phyloP scores from a whole-genome alignment of 2,329 filamentous ascomycete species.

The Xylaria sp. region DNA sequence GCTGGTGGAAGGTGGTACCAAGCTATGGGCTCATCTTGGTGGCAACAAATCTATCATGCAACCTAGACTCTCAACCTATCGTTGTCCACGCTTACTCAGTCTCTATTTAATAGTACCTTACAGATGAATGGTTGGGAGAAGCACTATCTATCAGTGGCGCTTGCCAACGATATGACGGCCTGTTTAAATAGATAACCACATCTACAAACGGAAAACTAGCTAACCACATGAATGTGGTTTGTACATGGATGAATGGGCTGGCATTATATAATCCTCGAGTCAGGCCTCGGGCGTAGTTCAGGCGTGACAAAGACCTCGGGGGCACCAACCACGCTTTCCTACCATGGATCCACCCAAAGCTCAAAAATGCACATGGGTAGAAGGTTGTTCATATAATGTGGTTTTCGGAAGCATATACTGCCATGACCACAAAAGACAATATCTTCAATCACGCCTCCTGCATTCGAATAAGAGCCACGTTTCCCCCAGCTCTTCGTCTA shows the following conservation, averaged over 20 bases:
- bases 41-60: slow-evolving; percentile 13
- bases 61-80: neutral
- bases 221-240: slow-evolving; percentile 37
- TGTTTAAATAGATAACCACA: slow-evolving; percentile 38
- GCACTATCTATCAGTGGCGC: slow-evolving; percentile 18
- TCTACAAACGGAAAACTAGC: slow-evolving; percentile 35
- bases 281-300: slow-evolving; percentile 15
- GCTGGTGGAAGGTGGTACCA: neutral
- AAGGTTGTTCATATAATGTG: slow-evolving; percentile 37
- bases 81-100: slow-evolving; percentile 30
- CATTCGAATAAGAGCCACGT: slow-evolving; percentile 13
- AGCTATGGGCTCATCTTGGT: slow-evolving; percentile 10
- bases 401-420: slow-evolving; percentile 35
- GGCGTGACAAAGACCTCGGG: slow-evolving; percentile 5
- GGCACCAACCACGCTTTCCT: slow-evolving; percentile 11
- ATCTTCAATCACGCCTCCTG: slow-evolving; percentile 1
- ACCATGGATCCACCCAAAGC: slow-evolving; percentile 39
- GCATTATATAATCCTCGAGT: slow-evolving; percentile 21
- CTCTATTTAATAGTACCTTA: slow-evolving; percentile 13
- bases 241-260: slow-evolving; percentile 35
- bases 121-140: slow-evolving; percentile 21
- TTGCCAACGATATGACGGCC: slow-evolving; percentile 44
- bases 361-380: slow-evolving; percentile 40
- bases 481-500: slow-evolving; percentile 1
- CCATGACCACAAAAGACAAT: slow-evolving; percentile 24